Percentiles rank a stretch among this genome's conserved stretches.
phyloP scores from a whole-genome alignment of 2,329 filamentous ascomycete species.

The Penicillium sclerotigenum region DNA sequence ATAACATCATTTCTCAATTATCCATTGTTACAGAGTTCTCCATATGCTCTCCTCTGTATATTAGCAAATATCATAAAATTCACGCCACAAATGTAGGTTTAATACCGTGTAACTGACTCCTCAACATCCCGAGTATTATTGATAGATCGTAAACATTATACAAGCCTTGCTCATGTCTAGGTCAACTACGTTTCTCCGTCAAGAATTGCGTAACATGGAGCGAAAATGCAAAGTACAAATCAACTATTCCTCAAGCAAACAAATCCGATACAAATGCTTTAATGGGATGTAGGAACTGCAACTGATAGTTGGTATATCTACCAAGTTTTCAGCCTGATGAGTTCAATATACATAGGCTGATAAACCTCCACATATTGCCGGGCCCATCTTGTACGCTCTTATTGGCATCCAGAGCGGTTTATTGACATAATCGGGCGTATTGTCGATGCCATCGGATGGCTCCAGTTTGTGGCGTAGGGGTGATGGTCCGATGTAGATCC shows the following conservation, averaged over 20 bases:
- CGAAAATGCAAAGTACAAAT: not conserved
- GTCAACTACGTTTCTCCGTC: not conserved
- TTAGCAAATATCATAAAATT: not conserved
- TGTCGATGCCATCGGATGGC: not conserved
- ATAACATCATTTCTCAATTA: not conserved
- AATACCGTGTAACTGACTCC: not conserved
- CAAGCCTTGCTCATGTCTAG: not conserved
- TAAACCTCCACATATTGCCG: too few species aligned
- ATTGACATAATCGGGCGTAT: not conserved
- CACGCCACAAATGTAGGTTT: not conserved
- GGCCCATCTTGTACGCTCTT: not conserved
- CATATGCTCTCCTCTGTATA: not conserved
- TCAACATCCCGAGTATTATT: not conserved
- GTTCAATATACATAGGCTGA: not conserved
- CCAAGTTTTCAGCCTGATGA: not conserved
- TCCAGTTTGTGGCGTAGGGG: not conserved
- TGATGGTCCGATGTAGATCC: slow-evolving; percentile 8
- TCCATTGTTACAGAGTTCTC: not conserved
- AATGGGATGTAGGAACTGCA: not conserved
- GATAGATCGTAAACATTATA: not conserved
- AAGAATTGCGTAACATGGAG: not conserved
- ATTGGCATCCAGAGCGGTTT: too few species aligned
- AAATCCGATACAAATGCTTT: not conserved
- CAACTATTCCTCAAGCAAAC: not conserved
- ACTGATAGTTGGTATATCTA: not conserved